Evolutionary conservation across 257 asterid species (phyloP), one percentile per base, ranked within the genome.

Genomic region (Nicotiana undulata): DNA sequence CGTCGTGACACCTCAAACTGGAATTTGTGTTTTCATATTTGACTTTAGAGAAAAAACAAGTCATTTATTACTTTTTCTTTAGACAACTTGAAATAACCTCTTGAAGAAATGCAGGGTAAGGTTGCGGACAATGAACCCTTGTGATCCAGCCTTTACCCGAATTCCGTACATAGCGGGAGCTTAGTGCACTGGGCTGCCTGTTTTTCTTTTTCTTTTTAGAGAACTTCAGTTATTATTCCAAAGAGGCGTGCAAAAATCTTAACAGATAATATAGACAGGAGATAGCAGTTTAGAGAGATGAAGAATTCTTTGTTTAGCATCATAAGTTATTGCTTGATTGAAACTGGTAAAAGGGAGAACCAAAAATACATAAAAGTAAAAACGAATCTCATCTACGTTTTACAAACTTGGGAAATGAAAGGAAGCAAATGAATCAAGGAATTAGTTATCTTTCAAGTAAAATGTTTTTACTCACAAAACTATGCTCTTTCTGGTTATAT

Each of bases 61-160:
- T 9, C 49, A 40, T 40, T 40, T 9, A 40, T 40, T 40, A 40
- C 49, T 4, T 29, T 40, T 40, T 40, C 7, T 40, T 40, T 1
- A 40, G 49, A 40, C 12, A 40, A 40, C 49, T 40, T 2, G 3
- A 40, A 40, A 40, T 0, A 40, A 0, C 49, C 1, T 40, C 12
- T 37, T 37, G 46, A 3, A 2, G 0, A 40, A 40, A 34, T 37
- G 9, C 44, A 37, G 44, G 9, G 2, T 6, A 37, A 37, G 2
- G 2, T 37, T 37, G 44, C 9, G 2, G 6, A 37, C 2, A 6
- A 37, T 37, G 1, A 9, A 37, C 9, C 9, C 44, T 37, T 37
- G 9, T 37, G 0, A 9, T 37, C 9, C 6, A 2, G 9, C 1
- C 9, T 2, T 37, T 37, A 0, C 10, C 3, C 0, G 46, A 0